Conservation (phyloP, 2,329 filamentous ascomycete genomes). For the Monosporascus sp. region DNA sequence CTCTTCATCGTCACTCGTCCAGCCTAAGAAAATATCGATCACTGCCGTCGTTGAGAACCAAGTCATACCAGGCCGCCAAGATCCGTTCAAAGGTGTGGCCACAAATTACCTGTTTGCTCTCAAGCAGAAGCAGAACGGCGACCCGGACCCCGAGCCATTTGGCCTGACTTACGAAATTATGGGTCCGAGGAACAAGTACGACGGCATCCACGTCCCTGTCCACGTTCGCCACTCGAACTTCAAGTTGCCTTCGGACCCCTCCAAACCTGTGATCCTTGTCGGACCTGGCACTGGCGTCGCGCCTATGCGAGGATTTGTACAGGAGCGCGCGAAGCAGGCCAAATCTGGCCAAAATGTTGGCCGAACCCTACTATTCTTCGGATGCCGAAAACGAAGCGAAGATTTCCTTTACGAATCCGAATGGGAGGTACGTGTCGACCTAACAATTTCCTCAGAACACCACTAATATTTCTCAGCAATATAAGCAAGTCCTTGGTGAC, state of each 20-base stretch:
- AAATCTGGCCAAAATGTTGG: slow-evolving; percentile 77
- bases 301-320: slow-evolving; percentile 91
- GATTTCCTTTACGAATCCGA: slow-evolving; percentile 91
- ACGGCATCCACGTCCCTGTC: slow-evolving; percentile 89
- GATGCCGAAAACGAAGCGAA: slow-evolving; percentile 80
- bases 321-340: slow-evolving; percentile 83
- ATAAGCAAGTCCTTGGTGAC: slow-evolving; percentile 76
- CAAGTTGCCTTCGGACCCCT: slow-evolving; percentile 92
- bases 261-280: slow-evolving; percentile 92
- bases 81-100: slow-evolving; percentile 84
- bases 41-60: slow-evolving; percentile 91
- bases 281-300: slow-evolving; percentile 95
- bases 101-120: slow-evolving; percentile 95
- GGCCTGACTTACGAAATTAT: slow-evolving; percentile 80
- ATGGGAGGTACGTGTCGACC: slow-evolving; percentile 68
- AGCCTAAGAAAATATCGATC: slow-evolving; percentile 91
- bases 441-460: not conserved
- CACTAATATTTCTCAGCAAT: slow-evolving; percentile 54
- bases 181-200: slow-evolving; percentile 94
- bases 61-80: slow-evolving; percentile 66
- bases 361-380: slow-evolving; percentile 87
- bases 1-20: slow-evolving; percentile 89
- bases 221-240: slow-evolving; percentile 98
- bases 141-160: slow-evolving; percentile 73
- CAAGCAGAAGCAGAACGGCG: slow-evolving; percentile 94